phyloP scores from a whole-genome alignment of 108 stramenopile genomes.

The Skeletonema marinoi region DNA sequence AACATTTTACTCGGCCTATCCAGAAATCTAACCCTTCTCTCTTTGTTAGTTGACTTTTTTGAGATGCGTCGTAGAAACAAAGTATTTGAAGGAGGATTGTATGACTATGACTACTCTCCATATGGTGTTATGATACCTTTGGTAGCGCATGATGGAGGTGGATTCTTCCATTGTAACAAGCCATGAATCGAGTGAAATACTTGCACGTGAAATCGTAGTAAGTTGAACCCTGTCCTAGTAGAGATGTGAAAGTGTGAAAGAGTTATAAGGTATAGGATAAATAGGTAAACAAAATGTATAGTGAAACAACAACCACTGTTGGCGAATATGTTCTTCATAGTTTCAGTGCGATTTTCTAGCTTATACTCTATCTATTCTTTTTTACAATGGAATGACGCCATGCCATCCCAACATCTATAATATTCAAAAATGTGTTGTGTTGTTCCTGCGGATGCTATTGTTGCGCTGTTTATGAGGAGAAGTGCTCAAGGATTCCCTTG shows the following conservation, averaged over 20 bases:
- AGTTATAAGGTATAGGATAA: no score
- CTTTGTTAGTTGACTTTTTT: not conserved
- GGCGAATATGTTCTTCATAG: not conserved
- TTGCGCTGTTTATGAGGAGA: slow-evolving; percentile 5
- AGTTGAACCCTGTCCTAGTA: no score
- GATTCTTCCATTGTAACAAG: slow-evolving; percentile 35
- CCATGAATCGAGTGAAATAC: not conserved
- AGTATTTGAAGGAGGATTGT: not conserved
- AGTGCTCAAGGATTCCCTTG: slow-evolving; percentile 76
- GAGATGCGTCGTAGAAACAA: slow-evolving; percentile 10
- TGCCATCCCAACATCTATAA: no score
- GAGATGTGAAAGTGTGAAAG: no score
- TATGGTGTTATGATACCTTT: slow-evolving; percentile 31
- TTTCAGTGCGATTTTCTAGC: not conserved
- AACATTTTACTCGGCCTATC: not conserved
- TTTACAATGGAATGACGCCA: no score
- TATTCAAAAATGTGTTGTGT: no score
- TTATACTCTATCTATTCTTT: not conserved
- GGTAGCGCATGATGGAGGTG: slow-evolving; percentile 12
- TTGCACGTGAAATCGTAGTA: no score
- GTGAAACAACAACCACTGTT: no score
- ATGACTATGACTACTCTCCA: slow-evolving; percentile 21
- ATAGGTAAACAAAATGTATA: no score
- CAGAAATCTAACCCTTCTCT: not conserved
- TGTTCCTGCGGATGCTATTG: no score